Percentiles rank a stretch among this genome's conserved stretches.
Evolutionary conservation across 495 filamentous ascomycete genomes (phyloP).

Genomic region (Aspergillus saccharolyticus): DNA sequence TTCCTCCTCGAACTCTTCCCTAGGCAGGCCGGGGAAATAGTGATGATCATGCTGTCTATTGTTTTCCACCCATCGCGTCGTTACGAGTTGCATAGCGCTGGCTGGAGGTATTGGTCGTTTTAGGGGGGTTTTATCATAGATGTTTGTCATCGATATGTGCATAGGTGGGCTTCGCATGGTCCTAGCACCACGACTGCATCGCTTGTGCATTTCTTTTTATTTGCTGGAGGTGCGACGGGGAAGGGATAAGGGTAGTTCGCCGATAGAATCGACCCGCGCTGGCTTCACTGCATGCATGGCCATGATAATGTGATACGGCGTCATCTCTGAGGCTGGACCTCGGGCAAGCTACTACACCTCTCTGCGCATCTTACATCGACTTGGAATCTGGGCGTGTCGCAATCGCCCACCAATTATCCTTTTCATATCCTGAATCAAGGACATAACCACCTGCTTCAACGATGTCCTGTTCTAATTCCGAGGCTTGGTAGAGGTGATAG

Average conservation of each 20-base stretch:
- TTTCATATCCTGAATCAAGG: conserved; percentile 84
- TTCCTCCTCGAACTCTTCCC: conserved; percentile 40
- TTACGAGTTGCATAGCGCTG: conserved; percentile 47
- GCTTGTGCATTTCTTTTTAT: too few relatives aligned
- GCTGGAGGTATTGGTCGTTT: conserved; percentile 40
- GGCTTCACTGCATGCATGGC: not conserved
- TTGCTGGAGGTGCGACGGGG: too few relatives aligned
- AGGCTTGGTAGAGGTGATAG: conserved; percentile 87
- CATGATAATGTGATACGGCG: conserved; percentile 7
- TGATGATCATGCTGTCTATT: conserved; percentile 25
- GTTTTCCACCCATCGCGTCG: conserved; percentile 22
- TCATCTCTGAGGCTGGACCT: conserved; percentile 36
- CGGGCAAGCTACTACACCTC: conserved; percentile 14
- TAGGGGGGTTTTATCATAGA: conserved; percentile 31
- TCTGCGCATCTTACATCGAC: conserved; percentile 9
- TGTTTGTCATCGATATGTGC: conserved; percentile 14
- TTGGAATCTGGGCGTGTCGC: conserved; percentile 30
- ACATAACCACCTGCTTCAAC: conserved; percentile 67
- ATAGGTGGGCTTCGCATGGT: conserved; percentile 14
- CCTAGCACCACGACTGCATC: not conserved
- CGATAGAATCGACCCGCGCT: not conserved
- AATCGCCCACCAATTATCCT: conserved; percentile 97
- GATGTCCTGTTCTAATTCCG: conserved; percentile 82
- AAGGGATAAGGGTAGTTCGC: not conserved
- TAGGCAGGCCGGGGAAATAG: conserved; percentile 17